Evolutionary conservation across 208 protist genomes (phyloP), one percentile per base, ranked within the genome.

Genomic region (Plasmodiophora brassicae): DNA sequence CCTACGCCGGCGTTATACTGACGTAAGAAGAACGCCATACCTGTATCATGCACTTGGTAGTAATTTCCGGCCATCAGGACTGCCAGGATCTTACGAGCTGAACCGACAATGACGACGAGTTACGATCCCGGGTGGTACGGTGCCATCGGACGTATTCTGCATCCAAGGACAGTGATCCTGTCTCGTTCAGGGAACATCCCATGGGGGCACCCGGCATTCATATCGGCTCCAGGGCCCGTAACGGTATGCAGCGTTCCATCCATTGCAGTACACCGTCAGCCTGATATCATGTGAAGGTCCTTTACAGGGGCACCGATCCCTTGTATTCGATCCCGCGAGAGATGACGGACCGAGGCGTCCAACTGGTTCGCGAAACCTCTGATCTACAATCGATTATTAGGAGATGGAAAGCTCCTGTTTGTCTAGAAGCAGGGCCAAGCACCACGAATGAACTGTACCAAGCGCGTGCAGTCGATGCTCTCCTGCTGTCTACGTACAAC

Each of bases 51-150:
- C n/a, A n/a, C n/a, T n/a, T n/a, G n/a, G n/a, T n/a, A n/a, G n/a
- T n/a, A n/a, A n/a, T n/a, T n/a, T n/a, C n/a, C 65, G 65, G 41
- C 41, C n/a, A 78, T 78, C n/a, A 78, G 32, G 65, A 78, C 65
- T 14, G 65, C 65, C 5, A 38, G 5, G 14, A 78, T 38, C 41
- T 32, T 78, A 5, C 5, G 65, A 78, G 14, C 32, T 5, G 65
- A 78, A 32, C 65, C 65, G n/a, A 78, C 32, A 78, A 78, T 78
- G 65, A 78, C 65, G n/a, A 78, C 65, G 14, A 5, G 65, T 28
- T 57, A 28, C 41, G 32, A 38, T 14, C 32, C 14, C 14, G 41
- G n/a, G 32, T 32, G 65, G n/a, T 78, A 14, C 14, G n/a, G n/a
- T n/a, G 14, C 5, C 32, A n/a, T 36, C 65, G 5, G 5, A 5